Evolutionary conservation across 2,329 filamentous ascomycete genomes (phyloP), one percentile per base, ranked within the genome.

Genomic region (Penicillium thymicola): DNA sequence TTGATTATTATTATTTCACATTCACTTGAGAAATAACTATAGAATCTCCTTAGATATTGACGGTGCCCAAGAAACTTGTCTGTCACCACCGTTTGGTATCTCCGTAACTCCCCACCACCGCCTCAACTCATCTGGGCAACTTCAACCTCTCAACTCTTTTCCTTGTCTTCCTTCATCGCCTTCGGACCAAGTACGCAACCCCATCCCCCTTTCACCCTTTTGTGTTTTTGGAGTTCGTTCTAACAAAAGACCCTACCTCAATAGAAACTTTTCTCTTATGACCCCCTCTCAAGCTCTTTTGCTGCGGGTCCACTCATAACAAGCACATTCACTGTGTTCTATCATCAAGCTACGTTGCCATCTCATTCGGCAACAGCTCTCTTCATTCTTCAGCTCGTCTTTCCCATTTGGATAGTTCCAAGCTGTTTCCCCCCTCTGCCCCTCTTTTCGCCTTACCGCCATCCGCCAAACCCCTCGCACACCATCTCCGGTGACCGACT

Each of bases 261-360:
- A 23, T 30, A 54, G 54, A 55, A 59, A 41, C 50, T 55, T 48
- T 54, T 53, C 49, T 59, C 55, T 55, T 61, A 34, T 62, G 59
- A 61, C 56, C 58, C 58, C 55, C 59, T 58, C 57, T 58, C 61
- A 62, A 65, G 64, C 63, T 66, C 54, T 36, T 47, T 13, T 42
- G 48, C 38, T 62, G 57, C 58, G 64, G 64, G 57, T 52, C 64
- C 62, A 65, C 60, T 63, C 62, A 59, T 56, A 65, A 64, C 62
- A 61, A 57, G 55, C 57, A 55, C 45, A 34, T 34, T 43, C 51
- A 41, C 43, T 43, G 38, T 49, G 42, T 48, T 41, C 10, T 46
- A 40, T 47, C 43, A 47, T 52, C 58, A 43, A 45, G 30, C 30
- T 32, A 32, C 48, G 49, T 59, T 64, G 57, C 49, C 43, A 51